Conservation (phyloP, 2,329 filamentous ascomycete species). For the Penicillium sp. region DNA sequence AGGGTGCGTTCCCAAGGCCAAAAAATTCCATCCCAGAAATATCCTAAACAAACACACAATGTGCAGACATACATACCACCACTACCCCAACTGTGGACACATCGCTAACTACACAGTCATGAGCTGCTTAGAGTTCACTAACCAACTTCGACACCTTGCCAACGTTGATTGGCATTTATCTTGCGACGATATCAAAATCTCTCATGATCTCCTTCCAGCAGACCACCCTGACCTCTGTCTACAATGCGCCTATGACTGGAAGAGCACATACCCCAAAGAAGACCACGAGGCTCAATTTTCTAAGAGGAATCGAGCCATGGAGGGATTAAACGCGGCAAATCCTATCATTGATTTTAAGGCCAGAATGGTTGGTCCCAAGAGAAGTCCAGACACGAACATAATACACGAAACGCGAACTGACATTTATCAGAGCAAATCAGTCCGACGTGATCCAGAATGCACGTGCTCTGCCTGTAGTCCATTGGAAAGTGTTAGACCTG, state of each 20-base stretch:
- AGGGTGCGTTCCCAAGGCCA: not conserved
- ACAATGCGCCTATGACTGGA: conserved; percentile 3
- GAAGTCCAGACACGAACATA: not conserved
- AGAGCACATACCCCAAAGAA: not conserved
- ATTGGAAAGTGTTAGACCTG: not conserved
- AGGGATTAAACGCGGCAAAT: conserved; percentile 2
- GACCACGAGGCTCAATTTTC: not conserved
- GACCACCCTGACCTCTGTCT: not conserved
- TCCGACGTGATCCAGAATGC: not conserved
- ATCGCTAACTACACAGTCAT: conserved; percentile 27
- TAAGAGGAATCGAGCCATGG: not conserved
- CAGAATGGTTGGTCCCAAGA: not conserved
- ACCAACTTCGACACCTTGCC: conserved; percentile 16
- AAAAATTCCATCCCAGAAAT: not conserved
- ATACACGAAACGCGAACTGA: not conserved
- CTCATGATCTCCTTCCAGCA: conserved; percentile 12
- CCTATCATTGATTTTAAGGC: not conserved
- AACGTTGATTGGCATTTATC: not conserved
- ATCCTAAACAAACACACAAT: conserved; percentile 1
- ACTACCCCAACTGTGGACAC: conserved; percentile 29
- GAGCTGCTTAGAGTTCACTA: conserved; percentile 24
- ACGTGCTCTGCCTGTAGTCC: not conserved
- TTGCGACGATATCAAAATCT: conserved; percentile 5
- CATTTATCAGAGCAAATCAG: not conserved
- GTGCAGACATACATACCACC: conserved; percentile 29